Percentiles rank a stretch among this genome's conserved stretches.
Evolutionary conservation across 2,329 filamentous ascomycete genomes (phyloP).

Genomic region (Microthyrium microscopicum): DNA sequence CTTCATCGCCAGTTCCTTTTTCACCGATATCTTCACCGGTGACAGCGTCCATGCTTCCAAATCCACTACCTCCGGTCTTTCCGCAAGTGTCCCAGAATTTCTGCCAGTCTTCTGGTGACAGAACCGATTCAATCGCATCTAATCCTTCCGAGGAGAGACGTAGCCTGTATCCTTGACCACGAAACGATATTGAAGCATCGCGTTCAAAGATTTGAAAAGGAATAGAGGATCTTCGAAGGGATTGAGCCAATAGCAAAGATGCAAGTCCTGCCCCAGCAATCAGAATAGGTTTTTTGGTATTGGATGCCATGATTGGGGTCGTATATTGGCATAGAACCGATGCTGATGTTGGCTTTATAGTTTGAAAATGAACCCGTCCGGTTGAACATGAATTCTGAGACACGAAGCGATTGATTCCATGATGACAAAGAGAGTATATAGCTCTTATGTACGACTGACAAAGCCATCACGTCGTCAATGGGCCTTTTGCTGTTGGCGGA

Average conservation of each 20-base stretch:
- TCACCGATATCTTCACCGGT: constrained; percentile 30
- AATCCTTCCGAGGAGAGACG: constrained; percentile 40
- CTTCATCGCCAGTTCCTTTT: constrained; percentile 9
- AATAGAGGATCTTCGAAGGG: constrained; percentile 18
- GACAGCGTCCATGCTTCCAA: constrained; percentile 33
- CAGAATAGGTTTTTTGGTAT: constrained; percentile 23
- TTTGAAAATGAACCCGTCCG: too few relatives aligned
- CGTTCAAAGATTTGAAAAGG: constrained; percentile 26
- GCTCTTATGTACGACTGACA: too few relatives aligned
- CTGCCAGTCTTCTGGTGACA: constrained; percentile 30
- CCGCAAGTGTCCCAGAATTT: constrained; percentile 43
- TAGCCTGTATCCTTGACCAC: constrained; percentile 46
- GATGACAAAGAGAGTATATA: too few relatives aligned
- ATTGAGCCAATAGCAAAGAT: constrained; percentile 22
- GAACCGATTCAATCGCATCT: constrained; percentile 42
- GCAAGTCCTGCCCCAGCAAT: constrained; percentile 25
- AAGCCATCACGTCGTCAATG: too few relatives aligned
- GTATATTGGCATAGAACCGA: too few relatives aligned
- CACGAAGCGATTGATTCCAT: too few relatives aligned
- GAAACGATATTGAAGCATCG: constrained; percentile 34
- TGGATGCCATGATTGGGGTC: constrained; percentile 7
- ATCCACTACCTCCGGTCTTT: constrained; percentile 41
- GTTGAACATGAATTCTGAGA: too few relatives aligned
- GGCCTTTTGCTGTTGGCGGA: too few relatives aligned
- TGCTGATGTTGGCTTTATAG: too few relatives aligned